Conservation (phyloP, 1,284 basidiomycete species). For the Fomitopsis schrenkii region DNA sequence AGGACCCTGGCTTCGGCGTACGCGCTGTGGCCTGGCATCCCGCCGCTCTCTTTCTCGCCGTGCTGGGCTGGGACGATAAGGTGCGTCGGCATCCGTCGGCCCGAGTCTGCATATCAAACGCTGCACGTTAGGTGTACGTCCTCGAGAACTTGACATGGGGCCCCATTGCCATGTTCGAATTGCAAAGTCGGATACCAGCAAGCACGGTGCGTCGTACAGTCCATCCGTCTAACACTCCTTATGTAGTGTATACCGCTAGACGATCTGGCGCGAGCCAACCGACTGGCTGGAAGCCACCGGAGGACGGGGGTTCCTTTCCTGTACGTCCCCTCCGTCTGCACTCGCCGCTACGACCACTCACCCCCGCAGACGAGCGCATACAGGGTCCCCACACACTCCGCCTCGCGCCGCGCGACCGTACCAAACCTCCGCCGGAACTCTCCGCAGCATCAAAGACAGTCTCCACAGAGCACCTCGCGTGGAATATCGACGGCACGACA, state of each 20-base stretch:
- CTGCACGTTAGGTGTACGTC: conserved; percentile 64
- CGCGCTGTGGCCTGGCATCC: conserved; percentile 80
- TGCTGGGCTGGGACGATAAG: conserved; percentile 85
- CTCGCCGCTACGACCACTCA: neutral
- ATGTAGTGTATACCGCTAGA: conserved; percentile 36
- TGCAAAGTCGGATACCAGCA: conserved; percentile 49
- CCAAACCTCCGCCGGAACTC: conserved; percentile 36
- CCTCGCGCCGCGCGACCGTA: conserved; percentile 43
- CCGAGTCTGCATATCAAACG: neutral
- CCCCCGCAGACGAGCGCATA: conserved; percentile 56
- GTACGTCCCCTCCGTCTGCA: conserved; percentile 35
- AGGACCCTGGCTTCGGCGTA: conserved; percentile 79
- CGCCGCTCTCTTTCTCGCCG: conserved; percentile 69
- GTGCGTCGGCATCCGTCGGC: conserved; percentile 30
- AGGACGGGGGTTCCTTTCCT: conserved; percentile 79
- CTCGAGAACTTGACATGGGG: conserved; percentile 79
- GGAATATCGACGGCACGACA: conserved; percentile 71
- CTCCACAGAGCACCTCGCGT: conserved; percentile 63
- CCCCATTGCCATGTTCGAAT: conserved; percentile 59
- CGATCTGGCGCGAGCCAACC: conserved; percentile 75
- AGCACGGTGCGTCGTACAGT: conserved; percentile 40
- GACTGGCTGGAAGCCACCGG: conserved; percentile 79
- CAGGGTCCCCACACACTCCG: conserved; percentile 51
- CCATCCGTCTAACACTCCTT: neutral
- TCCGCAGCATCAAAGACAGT: conserved; percentile 8